Base-by-base conservation (phyloP, 805 yeast species). In the Wickerhamiella parazyma region DNA sequence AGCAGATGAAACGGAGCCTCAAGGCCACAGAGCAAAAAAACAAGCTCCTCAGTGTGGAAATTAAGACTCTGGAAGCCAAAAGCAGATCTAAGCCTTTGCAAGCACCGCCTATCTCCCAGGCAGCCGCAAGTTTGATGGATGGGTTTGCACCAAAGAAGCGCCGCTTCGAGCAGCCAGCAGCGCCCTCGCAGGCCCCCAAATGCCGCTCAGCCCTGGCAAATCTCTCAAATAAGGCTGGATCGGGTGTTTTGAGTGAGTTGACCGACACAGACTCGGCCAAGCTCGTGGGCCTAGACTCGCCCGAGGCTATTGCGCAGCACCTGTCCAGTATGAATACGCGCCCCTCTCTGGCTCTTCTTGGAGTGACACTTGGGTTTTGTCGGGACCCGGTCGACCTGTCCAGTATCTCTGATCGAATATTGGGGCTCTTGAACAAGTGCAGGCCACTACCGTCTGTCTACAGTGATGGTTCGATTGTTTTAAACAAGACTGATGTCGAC, bases 61-160 rank as follows among this genome's bases (percentile, higher is more conserved):
- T 28, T n/a, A 39, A 39, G 33, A 31, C 42, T 2, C 29, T 39
- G 7, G 42, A 20, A 6, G 21, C 42, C 6, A 38, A 38, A 18
- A 18, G 21, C 4, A 9, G n/a, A 17, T n/a, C n/a, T n/a, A 6
- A 17, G 9, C 34, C 25, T 11, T 9, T 22, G 10, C n/a, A 12
- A 11, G 4, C 22, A 10, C 6, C 41, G 4, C 34, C 25, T 6
- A 16, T 12, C 3, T 11, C 8, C 26, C 10, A 24, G 9, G 9
- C 11, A 14, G 11, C 8, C 21, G 11, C 14, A 9, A 14, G 6
- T 5, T 9, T 38, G 11, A 34, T 33, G 8, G 41, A 38, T 28
- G 41, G 41, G 7, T 38, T 38, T 28, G 14, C n/a, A 9, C 25
- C 26, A 9, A 38, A 38, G 12, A 38, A 18, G 12, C 41, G 41